These are phyloP conservation scores for Lentinula aciculospora DNA, from an alignment of 768 basidiomycete genomes.

Conservation along the genomic window DNA sequence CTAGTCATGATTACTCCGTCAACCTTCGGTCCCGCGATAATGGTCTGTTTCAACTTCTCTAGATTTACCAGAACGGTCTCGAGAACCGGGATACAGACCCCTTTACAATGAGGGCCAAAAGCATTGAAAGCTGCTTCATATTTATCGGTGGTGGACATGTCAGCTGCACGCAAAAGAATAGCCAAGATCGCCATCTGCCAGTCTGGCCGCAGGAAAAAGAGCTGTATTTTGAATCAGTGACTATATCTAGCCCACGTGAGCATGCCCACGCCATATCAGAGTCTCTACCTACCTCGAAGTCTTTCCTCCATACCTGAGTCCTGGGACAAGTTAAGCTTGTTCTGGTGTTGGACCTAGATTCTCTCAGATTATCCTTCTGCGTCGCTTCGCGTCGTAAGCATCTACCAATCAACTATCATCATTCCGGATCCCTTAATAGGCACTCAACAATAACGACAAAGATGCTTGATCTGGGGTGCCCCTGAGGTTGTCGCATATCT, in stretches of 20 bases:
- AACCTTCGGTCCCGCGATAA: constrained; percentile 36
- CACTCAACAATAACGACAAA: too few species aligned
- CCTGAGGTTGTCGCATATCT: too few species aligned
- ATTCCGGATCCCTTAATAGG: too few species aligned
- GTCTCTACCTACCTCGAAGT: too few species aligned
- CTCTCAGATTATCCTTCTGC: too few species aligned
- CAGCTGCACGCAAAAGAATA: constrained; percentile 38
- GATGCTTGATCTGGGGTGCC: too few species aligned
- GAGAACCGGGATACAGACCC: constrained; percentile 65
- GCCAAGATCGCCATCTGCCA: constrained; percentile 22
- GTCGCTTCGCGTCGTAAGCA: too few species aligned
- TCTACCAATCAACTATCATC: too few species aligned
- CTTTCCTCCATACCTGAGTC: too few species aligned
- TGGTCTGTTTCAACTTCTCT: constrained; percentile 33
- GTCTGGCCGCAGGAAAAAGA: not conserved
- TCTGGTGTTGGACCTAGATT: too few species aligned
- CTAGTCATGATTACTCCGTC: constrained; percentile 76
- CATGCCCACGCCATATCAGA: not conserved
- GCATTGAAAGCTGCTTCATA: constrained; percentile 50
- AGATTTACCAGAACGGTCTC: constrained; percentile 57
- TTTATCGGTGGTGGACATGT: constrained; percentile 37
- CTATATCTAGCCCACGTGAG: not conserved
- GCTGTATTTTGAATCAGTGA: not conserved
- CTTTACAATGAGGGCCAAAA: constrained; percentile 34
- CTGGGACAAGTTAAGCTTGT: too few species aligned